Base-by-base conservation (phyloP, 768 basidiomycete species). In the Botryobasidium botryosum region DNA sequence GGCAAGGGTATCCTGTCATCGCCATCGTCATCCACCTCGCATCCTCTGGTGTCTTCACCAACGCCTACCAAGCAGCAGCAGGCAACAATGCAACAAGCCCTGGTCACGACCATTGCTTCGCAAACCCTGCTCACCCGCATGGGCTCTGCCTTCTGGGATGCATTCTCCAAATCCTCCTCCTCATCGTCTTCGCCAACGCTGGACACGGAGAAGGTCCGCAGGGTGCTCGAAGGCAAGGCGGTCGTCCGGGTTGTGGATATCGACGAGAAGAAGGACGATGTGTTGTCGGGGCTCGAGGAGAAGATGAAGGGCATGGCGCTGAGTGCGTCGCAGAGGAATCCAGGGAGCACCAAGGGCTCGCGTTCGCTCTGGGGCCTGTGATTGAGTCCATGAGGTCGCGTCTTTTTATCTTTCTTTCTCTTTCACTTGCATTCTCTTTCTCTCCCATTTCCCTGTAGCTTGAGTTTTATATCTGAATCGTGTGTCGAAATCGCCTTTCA, bases 101-200 rank as follows among this genome's bases (percentile, higher is more conserved):
- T 77, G 54, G 64, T 77, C 15, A 85, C 84, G 8, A 70, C 73
- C n/a, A 65, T 85, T 50, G 85, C 83, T 6, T 73, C 74, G 37
- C 77, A 85, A 62, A 88, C 86, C 1, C 62, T 91, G 25, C 51
- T 82, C 42, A 62, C 65, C 55, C 77, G 75, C 55, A 67, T 90
- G 26, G 77, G 80, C 4, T 58, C 64, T 18, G 82, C 85, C 35
- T 88, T 90, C 63, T 83, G 85, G 80, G 84, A 86, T 50, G 87
- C 87, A 13, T 90, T 90, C 61, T 69, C 77, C n/a, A 77, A 76
- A 3, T 54, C 56, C 12, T 18, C 51, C 1, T 5, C 46, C 6
- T 53, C 61, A 2, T 35, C 58, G 0, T 49, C 55, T 0, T 47
- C 59, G 15, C 57, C 62, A 17, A 46, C n/a, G 3, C 41, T 26